Percentiles rank a stretch among this genome's conserved stretches.
Evolutionary conservation across 192 early-diverging fungal species (phyloP).

Genomic region (Podila epigama): DNA sequence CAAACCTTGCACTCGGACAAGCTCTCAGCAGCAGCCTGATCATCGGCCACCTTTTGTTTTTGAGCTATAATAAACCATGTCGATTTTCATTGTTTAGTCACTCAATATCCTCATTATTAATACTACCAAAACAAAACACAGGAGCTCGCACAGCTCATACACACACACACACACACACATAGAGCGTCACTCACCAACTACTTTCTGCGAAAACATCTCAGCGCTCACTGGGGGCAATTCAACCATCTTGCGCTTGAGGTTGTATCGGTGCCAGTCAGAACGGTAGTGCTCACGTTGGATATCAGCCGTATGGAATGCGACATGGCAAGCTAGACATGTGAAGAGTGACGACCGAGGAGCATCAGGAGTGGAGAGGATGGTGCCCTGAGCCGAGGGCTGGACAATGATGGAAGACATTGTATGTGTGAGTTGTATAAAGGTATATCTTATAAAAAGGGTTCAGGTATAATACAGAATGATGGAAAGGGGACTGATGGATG

Average conservation of each 20-base stretch:
- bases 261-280: constrained; percentile 99
- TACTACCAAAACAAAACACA: no score
- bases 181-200: constrained; percentile 65
- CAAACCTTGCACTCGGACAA: constrained; percentile 58
- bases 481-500: not conserved
- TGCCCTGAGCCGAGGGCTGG: constrained; percentile 26
- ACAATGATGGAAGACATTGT: constrained; percentile 34
- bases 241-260: constrained; percentile 96
- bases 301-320: constrained; percentile 89
- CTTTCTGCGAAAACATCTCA: constrained; percentile 83
- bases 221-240: constrained; percentile 84
- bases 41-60: constrained; percentile 38
- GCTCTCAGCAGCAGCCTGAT: constrained; percentile 38
- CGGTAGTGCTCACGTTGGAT: constrained; percentile 92
- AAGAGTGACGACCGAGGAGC: constrained; percentile 65
- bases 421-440: not conserved
- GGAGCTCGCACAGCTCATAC: no score
- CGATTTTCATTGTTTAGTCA: no score
- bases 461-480: not conserved
- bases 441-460: not conserved
- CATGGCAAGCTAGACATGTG: constrained; percentile 91
- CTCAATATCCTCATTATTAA: no score
- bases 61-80: constrained; percentile 27
- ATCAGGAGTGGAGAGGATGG: constrained; percentile 32
- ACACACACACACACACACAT: no score